These are phyloP conservation scores for Phytopythium kandeliae DNA, from an alignment of 352 stramenopile species.

Conservation along the genomic window DNA sequence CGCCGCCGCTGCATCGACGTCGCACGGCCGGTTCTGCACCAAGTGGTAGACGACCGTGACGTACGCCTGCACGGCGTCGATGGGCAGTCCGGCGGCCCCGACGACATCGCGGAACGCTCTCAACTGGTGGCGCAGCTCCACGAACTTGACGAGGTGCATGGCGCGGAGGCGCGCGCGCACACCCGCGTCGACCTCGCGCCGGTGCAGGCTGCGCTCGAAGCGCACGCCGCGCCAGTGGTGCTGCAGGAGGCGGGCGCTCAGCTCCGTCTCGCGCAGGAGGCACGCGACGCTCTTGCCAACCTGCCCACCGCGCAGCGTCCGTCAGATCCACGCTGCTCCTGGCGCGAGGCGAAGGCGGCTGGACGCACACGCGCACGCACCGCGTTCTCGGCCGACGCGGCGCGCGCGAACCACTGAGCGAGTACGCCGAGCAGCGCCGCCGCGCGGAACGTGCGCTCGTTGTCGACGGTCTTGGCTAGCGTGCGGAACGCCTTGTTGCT, in stretches of 20 bases:
- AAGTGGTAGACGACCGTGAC: constrained; percentile 58
- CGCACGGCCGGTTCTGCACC: constrained; percentile 17
- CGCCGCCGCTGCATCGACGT: constrained; percentile 14
- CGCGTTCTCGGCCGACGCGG: constrained; percentile 61
- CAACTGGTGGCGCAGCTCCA: constrained; percentile 68
- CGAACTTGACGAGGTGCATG: constrained; percentile 71
- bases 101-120: constrained; percentile 49
- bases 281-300: constrained; percentile 37
- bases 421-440: constrained; percentile 45
- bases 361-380: constrained; percentile 6
- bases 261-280: constrained; percentile 54
- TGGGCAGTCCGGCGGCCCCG: constrained; percentile 27
- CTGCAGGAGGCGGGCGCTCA: constrained; percentile 68
- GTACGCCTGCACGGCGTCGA: constrained; percentile 42
- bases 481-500: constrained; percentile 73
- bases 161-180: constrained; percentile 50
- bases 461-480: constrained; percentile 49
- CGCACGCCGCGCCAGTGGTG: constrained; percentile 65
- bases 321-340: too few species aligned
- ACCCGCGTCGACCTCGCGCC: constrained; percentile 39
- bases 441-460: constrained; percentile 48
- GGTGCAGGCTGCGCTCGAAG: constrained; percentile 43
- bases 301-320: too few species aligned
- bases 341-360: not conserved
- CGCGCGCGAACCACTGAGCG: constrained; percentile 50